Conservation (phyloP, 1,284 basidiomycete species). For the Ustilago lituana region DNA sequence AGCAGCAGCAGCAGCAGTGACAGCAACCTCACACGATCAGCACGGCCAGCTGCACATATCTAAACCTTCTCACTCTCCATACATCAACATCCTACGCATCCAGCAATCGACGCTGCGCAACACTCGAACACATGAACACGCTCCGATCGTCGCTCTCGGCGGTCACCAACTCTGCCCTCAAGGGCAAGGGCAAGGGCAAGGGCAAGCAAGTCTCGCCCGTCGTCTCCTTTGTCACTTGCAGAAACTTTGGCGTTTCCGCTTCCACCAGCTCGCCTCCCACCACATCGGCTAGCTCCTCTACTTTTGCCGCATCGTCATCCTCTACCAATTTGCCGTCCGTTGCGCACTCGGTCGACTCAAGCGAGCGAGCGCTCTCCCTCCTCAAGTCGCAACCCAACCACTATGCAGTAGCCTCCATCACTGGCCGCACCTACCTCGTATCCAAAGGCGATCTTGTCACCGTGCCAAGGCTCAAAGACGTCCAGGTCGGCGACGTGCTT, state of each 20-base stretch:
- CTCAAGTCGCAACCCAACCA: slow-evolving; percentile 77
- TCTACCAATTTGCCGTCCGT: not conserved
- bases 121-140: slow-evolving; percentile 31
- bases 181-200: slow-evolving; percentile 46
- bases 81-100: no score
- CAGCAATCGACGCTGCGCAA: no score
- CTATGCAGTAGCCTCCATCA: slow-evolving; percentile 88
- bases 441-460: slow-evolving; percentile 90
- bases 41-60: not conserved
- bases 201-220: slow-evolving; percentile 19
- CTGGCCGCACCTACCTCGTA: slow-evolving; percentile 86
- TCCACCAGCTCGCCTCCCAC: not conserved
- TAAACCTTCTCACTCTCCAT: not conserved
- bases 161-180: slow-evolving; percentile 17
- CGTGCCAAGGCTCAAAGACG: slow-evolving; percentile 79
- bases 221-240: not conserved
- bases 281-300: slow-evolving; percentile 3
- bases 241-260: slow-evolving; percentile 9
- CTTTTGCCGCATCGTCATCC: slow-evolving; percentile 4
- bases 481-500: slow-evolving; percentile 81
- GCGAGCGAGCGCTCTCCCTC: slow-evolving; percentile 66
- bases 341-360: slow-evolving; percentile 7
- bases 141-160: slow-evolving; percentile 21
- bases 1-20: not conserved
- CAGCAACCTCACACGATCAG: slow-evolving; percentile 1